These are phyloP conservation scores for Verticillium dahliae DNA, from an alignment of 2,329 filamentous ascomycete species.

Conservation along the genomic window DNA sequence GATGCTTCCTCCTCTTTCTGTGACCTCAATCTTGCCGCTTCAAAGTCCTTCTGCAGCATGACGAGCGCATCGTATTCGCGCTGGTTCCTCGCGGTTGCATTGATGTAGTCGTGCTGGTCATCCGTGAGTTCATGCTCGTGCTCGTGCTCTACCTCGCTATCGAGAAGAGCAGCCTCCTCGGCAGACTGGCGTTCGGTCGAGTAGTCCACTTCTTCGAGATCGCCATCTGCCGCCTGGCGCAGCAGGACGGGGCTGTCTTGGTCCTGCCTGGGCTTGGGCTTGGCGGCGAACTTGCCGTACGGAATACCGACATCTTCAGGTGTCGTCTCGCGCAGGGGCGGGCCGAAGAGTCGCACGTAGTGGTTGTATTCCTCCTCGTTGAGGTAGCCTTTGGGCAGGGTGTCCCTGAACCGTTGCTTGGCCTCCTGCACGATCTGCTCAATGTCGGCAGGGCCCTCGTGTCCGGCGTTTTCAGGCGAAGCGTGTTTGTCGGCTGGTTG, in stretches of 20 bases:
- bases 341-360: conserved; percentile 77
- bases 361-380: conserved; percentile 63
- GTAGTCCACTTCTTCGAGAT: conserved; percentile 56
- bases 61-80: conserved; percentile 49
- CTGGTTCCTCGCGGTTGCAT: conserved; percentile 42
- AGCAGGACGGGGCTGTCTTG: conserved; percentile 33
- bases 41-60: conserved; percentile 52
- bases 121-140: conserved; percentile 1
- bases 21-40: conserved; percentile 28
- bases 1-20: conserved; percentile 18
- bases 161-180: conserved; percentile 32
- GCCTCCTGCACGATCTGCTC: conserved; percentile 64
- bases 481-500: conserved; percentile 3
- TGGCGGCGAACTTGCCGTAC: conserved; percentile 18
- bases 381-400: conserved; percentile 65
- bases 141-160: conserved; percentile 30
- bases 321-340: conserved; percentile 56
- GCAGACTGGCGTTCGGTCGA: conserved; percentile 5
- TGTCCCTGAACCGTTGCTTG: conserved; percentile 70
- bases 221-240: conserved; percentile 47
- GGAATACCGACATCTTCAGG: conserved; percentile 53
- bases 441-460: conserved; percentile 26
- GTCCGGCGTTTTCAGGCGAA: conserved; percentile 6
- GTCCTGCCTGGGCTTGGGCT: conserved; percentile 4
- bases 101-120: conserved; percentile 31